Evolutionary conservation across 768 basidiomycete species (phyloP).

Genomic region (Mycena galericulata): DNA sequence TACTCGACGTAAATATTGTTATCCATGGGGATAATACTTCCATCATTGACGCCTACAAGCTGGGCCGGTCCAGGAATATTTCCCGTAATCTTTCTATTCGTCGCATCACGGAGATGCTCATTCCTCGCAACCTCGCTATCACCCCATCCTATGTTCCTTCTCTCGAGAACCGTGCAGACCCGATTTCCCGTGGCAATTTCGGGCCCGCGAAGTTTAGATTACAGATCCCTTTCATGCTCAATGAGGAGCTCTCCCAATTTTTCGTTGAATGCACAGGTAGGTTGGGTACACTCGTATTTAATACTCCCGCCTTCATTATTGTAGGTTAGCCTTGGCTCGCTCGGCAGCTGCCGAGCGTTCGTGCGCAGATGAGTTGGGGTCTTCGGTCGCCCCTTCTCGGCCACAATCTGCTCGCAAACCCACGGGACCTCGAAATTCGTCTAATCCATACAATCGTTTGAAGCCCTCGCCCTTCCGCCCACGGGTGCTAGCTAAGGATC

Average conservation of each 20-base stretch:
- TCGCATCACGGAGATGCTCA: neutral
- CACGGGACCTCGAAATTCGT: neutral
- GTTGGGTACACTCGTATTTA: no score
- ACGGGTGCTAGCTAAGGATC: neutral
- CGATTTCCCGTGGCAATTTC: constrained; percentile 38
- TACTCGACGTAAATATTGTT: neutral
- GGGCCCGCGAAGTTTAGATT: constrained; percentile 11
- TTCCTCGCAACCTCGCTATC: neutral
- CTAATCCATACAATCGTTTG: neutral
- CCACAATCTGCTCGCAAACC: neutral
- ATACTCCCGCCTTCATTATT: neutral
- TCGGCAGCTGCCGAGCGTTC: neutral
- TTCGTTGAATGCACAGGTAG: constrained; percentile 7
- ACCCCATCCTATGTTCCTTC: constrained; percentile 42
- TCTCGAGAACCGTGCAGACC: constrained; percentile 46
- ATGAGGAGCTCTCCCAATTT: constrained; percentile 28
- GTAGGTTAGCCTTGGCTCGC: neutral
- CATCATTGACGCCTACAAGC: constrained; percentile 17
- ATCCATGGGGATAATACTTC: constrained; percentile 19
- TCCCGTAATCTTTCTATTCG: constrained; percentile 30
- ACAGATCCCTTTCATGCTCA: constrained; percentile 24
- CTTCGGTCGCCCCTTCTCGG: neutral
- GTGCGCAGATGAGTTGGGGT: neutral
- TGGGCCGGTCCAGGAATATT: constrained; percentile 5
- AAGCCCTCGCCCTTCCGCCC: neutral